These are phyloP conservation scores for Actinomortierella ambigua DNA, from an alignment of 371 early-diverging fungal genomes.

Conservation along the genomic window DNA sequence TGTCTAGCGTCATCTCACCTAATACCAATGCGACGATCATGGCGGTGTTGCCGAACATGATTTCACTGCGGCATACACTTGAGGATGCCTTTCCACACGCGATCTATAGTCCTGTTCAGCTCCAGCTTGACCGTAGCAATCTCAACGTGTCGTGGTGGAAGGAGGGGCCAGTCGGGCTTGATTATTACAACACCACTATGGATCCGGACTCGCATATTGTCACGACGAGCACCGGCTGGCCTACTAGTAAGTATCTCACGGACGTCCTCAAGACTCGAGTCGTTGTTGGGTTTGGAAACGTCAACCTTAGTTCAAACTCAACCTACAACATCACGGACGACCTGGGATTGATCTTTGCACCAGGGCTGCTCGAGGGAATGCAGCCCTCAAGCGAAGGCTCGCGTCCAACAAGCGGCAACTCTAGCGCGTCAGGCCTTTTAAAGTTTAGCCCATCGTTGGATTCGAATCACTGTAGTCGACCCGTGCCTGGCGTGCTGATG, in stretches of 20 bases:
- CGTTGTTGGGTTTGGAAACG: constrained; percentile 24
- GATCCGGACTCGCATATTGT: constrained; percentile 14
- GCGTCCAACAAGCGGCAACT: no score
- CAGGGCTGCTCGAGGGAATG: constrained; percentile 1
- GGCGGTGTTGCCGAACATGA: constrained; percentile 14
- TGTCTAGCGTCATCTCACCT: constrained; percentile 16
- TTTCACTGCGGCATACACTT: constrained; percentile 26
- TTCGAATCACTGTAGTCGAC: constrained; percentile 9
- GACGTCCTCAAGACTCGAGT: constrained; percentile 15
- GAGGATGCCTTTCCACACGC: constrained; percentile 20
- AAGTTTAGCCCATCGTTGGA: constrained; percentile 11
- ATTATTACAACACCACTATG: constrained; percentile 34
- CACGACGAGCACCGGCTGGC: constrained; percentile 31
- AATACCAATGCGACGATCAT: constrained; percentile 35
- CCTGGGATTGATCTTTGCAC: constrained; percentile 13
- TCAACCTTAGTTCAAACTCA: constrained; percentile 19
- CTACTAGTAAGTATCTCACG: constrained; percentile 25
- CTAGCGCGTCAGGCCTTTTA: constrained; percentile 2
- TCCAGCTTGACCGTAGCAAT: constrained; percentile 23
- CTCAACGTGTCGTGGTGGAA: constrained; percentile 30
- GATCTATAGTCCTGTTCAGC: constrained; percentile 24
- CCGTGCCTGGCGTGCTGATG: constrained; percentile 31
- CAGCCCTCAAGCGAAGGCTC: no score
- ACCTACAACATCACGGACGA: constrained; percentile 42
- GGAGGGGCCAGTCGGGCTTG: constrained; percentile 18